Base-by-base conservation (phyloP, 2,329 filamentous ascomycete genomes). In the Xylariaceae sp. region DNA sequence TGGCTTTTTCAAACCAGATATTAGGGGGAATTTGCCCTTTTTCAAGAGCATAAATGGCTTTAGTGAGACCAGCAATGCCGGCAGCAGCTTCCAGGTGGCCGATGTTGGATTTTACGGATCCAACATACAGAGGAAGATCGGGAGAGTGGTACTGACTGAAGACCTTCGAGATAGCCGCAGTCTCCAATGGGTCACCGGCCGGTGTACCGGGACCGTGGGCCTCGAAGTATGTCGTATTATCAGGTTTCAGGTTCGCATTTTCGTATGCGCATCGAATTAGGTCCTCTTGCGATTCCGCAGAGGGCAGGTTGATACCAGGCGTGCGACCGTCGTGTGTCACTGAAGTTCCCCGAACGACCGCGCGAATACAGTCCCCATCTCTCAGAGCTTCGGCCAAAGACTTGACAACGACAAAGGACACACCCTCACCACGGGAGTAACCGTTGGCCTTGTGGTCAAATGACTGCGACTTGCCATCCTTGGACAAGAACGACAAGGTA, bases 391-490 rank as follows among this genome's bases (percentile, higher is more conserved):
- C 74, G 4, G 72, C 72, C 2, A 83, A 69, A 1, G 71, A 74
- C 68, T 82, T 83, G 2, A 83, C 64, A 1, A 82, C 63, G 9
- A 83, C 62, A 18, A 75, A 71, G 0, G 71, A 77, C 30, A 77
- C 71, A 7, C 80, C 81, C 63, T 84, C 81, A 3, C 79, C 80
- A 30, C 80, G 74, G 1, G 74, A 79, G 66, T 69, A 69, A 57
- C 68, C 68, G 53, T 69, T 69, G 9, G 68, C 68, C 55, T 66
- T 66, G 59, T 69, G 68, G 48, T 69, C 68, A 54, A 69, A 69
- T 34, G 68, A 67, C 60, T 68, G 68, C 30, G 68, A 69, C 52
- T 69, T 69, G 54, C 67, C 66, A 52, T 66, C 64, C 34, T 64
- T 67, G 15, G 67, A 69, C 51, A 69, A 57, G 56, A 69, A 69